Evolutionary conservation across 495 filamentous ascomycete genomes (phyloP).

Genomic region (Talaromyces nanjingensis): DNA sequence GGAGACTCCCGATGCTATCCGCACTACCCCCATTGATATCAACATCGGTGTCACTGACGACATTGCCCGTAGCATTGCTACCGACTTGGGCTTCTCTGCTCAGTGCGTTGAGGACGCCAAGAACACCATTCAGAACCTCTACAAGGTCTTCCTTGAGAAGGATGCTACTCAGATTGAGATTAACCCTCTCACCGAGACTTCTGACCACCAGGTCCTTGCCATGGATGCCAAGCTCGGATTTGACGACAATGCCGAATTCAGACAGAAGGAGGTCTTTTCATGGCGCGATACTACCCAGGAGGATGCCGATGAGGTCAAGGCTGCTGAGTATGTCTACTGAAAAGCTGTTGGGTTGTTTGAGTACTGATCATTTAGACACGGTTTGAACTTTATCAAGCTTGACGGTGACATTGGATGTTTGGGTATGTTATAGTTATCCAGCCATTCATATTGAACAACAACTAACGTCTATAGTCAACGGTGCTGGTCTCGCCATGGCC

Average conservation of each 20-base stretch:
- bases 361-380: constrained; percentile 36
- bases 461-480: constrained; percentile 58
- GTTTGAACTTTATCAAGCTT: constrained; percentile 99
- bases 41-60: constrained; percentile 91
- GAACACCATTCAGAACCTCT: constrained; percentile 95
- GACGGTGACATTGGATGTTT: constrained; percentile 98
- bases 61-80: constrained; percentile 84
- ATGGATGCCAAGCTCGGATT: constrained; percentile 99
- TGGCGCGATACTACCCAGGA: constrained; percentile 94
- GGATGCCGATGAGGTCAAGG: constrained; percentile 94
- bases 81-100: constrained; percentile 90
- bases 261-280: constrained; percentile 89
- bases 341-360: constrained; percentile 11
- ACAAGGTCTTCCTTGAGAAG: constrained; percentile 96
- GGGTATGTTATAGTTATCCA: constrained; percentile 23
- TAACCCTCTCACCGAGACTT: constrained; percentile 95
- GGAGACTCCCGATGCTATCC: constrained; percentile 93
- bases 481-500: constrained; percentile 97
- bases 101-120: constrained; percentile 93
- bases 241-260: constrained; percentile 97
- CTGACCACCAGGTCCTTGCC: constrained; percentile 91
- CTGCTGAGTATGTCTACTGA: constrained; percentile 58
- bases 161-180: constrained; percentile 99
- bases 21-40: constrained; percentile 87
- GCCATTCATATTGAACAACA: constrained; percentile 12